A percentile compares a stretch with the other conserved stretches of the same genome.
These are phyloP conservation scores for Talinum fruticosum DNA, from an alignment of 148 eudicot genomes.

Conservation along the genomic window DNA sequence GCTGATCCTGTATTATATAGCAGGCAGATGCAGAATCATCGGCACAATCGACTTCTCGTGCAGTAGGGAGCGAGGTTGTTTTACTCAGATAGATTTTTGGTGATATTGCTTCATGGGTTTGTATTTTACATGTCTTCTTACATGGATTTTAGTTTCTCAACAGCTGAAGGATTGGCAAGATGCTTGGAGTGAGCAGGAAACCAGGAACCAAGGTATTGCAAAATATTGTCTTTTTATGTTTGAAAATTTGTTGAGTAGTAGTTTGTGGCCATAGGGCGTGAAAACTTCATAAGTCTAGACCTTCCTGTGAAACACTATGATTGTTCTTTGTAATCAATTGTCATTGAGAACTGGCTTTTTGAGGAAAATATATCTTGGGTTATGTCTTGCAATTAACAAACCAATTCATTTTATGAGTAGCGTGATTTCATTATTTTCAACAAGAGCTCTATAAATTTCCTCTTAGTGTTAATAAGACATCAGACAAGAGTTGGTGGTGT, in stretches of 20 bases:
- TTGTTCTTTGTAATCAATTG: slow-evolving; percentile 4
- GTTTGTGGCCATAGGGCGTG: background rate
- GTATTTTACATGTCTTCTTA: slow-evolving; percentile 1
- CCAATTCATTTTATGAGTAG: background rate
- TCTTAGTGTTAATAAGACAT: background rate
- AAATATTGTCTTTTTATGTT: background rate
- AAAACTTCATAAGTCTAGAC: background rate
- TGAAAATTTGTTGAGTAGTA: background rate
- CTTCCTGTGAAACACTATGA: background rate
- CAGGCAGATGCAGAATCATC: slow-evolving; percentile 35
- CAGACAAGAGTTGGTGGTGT: background rate
- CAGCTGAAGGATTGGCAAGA: slow-evolving; percentile 35
- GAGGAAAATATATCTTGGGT: background rate
- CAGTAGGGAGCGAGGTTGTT: slow-evolving; percentile 23
- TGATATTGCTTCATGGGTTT: background rate
- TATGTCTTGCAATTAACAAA: background rate
- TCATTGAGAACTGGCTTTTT: background rate
- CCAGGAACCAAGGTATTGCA: slow-evolving; percentile 23
- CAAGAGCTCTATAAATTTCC: no score
- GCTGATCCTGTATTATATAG: slow-evolving; percentile 14
- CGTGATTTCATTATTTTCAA: background rate
- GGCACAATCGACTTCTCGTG: slow-evolving; percentile 20
- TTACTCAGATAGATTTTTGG: background rate
- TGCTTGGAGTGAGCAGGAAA: slow-evolving; percentile 31
- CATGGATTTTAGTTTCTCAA: background rate